Percentiles rank a stretch among this genome's conserved stretches.
These are phyloP conservation scores for Suhomyces wounanorum DNA, from an alignment of 1,139 yeast genomes.

Conservation along the genomic window DNA sequence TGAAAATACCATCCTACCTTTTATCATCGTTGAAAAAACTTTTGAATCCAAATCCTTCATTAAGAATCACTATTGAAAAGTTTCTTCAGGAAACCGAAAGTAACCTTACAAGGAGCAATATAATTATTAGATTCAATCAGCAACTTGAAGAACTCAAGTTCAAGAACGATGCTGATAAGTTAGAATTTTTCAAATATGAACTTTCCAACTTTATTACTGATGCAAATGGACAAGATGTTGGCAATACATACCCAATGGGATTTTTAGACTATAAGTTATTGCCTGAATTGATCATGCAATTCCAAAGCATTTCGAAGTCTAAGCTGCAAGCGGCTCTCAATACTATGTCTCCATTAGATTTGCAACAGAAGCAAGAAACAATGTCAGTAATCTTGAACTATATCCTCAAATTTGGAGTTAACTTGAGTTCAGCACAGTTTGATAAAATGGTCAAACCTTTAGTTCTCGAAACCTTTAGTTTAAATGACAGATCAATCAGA, in stretches of 20 bases:
- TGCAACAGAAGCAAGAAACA: slow-evolving; percentile 40
- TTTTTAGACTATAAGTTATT: slow-evolving; percentile 63
- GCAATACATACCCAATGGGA: slow-evolving; percentile 53
- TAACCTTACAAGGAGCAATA: slow-evolving; percentile 38
- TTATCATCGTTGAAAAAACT: slow-evolving; percentile 25
- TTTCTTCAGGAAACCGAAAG: slow-evolving; percentile 48
- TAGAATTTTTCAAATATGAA: slow-evolving; percentile 51
- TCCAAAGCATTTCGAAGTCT: slow-evolving; percentile 26
- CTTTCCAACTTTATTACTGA: slow-evolving; percentile 32
- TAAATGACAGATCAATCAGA: slow-evolving; percentile 77
- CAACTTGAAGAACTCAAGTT: slow-evolving; percentile 56
- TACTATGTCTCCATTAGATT: slow-evolving; percentile 31
- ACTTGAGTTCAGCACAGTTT: slow-evolving; percentile 42
- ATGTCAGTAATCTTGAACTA: slow-evolving; percentile 47
- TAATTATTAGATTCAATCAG: slow-evolving; percentile 48
- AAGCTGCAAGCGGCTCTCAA: slow-evolving; percentile 21
- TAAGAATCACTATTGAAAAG: slow-evolving; percentile 51
- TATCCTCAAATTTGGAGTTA: slow-evolving; percentile 47
- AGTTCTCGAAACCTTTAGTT: slow-evolving; percentile 59
- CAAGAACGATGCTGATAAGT: slow-evolving; percentile 51
- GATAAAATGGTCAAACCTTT: slow-evolving; percentile 59
- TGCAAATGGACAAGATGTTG: slow-evolving; percentile 15
- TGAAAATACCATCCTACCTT: slow-evolving; percentile 14
- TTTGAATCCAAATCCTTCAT: slow-evolving; percentile 27
- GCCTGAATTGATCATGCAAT: slow-evolving; percentile 59